Base-by-base conservation (phyloP, 2,329 filamentous ascomycete genomes). In the Stemphylium beticola region DNA sequence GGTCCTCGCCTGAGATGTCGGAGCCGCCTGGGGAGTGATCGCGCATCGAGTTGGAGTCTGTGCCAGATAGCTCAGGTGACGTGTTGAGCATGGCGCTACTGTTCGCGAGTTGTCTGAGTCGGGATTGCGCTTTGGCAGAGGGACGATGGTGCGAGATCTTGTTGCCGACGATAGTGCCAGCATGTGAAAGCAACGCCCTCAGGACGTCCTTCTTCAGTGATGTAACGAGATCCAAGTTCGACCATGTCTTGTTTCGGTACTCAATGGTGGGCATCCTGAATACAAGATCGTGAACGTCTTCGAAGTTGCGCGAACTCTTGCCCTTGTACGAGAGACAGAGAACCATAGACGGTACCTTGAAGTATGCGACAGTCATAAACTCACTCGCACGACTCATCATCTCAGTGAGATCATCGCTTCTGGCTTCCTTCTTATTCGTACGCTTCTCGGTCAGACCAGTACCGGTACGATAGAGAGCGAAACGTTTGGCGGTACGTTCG, bases 171-270 rank as follows among this genome's bases (percentile, higher is more conserved):
- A 99, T 97, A 53, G 95, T 92, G 32, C 95, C 95, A 0, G 93
- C 93, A 71, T 99, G 95, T 1, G 91, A 95, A 67, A 99, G 96
- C 40, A 99, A 83, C 0, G 95, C 93, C 69, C 92, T 91, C 71
- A 96, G 91, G 4, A 98, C 90, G 41, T 96, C 93, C 72, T 93
- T 96, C 79, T 99, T 98, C 49, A 99, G 83, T 12, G 92, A 90
- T 42, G 98, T 82, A 0, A 93, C 93, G 9, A 99, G 85, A 69
- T 99, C 95, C 6, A 99, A 84, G 73, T 98, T 99, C 6, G 92
- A 97, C 95, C 95, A 99, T 8, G 93, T 98, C 81, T 99, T 99
- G 82, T 99, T 99, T 60, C 92, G 87, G 79, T 96, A 98, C 74
- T 99, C 95, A 41, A 99, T 87, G 2, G 90, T 89, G 3, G 95